Evolutionary conservation across 129 eudicot species (phyloP).

Genomic region (Centrapalus pauciflorus): DNA sequence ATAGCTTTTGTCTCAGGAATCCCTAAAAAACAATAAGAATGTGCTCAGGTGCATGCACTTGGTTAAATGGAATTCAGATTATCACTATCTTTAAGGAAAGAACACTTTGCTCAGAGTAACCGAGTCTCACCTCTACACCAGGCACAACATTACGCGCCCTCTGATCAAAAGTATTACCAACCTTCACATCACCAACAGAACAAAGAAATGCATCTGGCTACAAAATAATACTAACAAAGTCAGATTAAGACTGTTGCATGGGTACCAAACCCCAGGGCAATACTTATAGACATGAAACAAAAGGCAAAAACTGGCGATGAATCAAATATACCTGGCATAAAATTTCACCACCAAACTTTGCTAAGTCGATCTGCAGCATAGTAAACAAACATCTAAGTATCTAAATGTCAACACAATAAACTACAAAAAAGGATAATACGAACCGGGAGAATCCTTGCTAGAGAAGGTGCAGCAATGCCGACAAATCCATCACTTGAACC

Average conservation of each 20-base stretch:
- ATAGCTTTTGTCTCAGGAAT: slow-evolving; percentile 87
- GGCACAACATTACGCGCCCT: slow-evolving; percentile 82
- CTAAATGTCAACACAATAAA: background rate
- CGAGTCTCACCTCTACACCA: slow-evolving; percentile 69
- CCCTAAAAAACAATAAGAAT: slow-evolving; percentile 47
- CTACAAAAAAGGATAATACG: slow-evolving; percentile 13
- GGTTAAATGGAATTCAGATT: background rate
- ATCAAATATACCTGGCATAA: slow-evolving; percentile 70
- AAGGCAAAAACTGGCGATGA: background rate
- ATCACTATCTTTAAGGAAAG: background rate
- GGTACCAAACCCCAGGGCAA: background rate
- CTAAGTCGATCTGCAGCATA: slow-evolving; percentile 75
- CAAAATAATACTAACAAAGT: slow-evolving; percentile 39
- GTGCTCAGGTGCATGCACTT: slow-evolving; percentile 5
- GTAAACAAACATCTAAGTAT: slow-evolving; percentile 7
- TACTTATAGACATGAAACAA: background rate
- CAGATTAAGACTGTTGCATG: slow-evolving; percentile 2
- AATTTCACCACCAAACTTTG: slow-evolving; percentile 82
- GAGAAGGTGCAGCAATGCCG: slow-evolving; percentile 94
- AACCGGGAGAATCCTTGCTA: slow-evolving; percentile 95
- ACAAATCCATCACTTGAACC: slow-evolving; percentile 90
- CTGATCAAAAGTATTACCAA: slow-evolving; percentile 70
- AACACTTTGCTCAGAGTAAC: background rate
- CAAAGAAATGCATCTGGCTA: slow-evolving; percentile 99
- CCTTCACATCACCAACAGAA: slow-evolving; percentile 92